Percentiles rank a stretch among this genome's conserved stretches.
These are phyloP conservation scores for Zoysia japonica DNA, from an alignment of 176 grass and related monocot genomes.

Conservation along the genomic window DNA sequence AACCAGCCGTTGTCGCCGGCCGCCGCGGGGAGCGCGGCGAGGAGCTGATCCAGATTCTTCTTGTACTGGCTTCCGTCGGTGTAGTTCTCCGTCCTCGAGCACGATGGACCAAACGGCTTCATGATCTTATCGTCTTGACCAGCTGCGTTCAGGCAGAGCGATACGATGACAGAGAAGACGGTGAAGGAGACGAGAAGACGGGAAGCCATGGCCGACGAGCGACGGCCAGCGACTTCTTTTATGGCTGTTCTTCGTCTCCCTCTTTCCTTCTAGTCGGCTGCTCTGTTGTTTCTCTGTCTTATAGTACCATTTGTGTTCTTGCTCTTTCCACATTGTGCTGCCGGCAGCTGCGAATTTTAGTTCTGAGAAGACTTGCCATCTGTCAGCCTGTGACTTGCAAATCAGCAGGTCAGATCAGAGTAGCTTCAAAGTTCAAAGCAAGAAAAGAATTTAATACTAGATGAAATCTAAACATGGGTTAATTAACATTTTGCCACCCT, in stretches of 20 bases:
- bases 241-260: neutral
- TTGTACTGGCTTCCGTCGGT: slow-evolving; percentile 28
- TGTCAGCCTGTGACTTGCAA: no score
- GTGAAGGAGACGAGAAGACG: neutral
- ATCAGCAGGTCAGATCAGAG: no score
- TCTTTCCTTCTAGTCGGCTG: neutral
- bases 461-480: no score
- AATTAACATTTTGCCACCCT: no score
- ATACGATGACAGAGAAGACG: neutral
- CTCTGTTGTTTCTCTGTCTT: neutral
- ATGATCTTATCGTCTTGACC: neutral
- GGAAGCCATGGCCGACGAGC: neutral
- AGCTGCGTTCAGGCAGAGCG: neutral
- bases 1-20: slow-evolving; percentile 26
- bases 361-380: no score
- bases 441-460: no score
- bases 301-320: no score
- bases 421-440: no score
- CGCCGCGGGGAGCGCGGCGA: neutral
- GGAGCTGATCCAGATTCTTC: slow-evolving; percentile 32
- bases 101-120: neutral
- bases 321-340: no score
- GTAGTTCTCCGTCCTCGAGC: slow-evolving; percentile 35
- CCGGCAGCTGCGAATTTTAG: no score
- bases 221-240: neutral